Evolutionary conservation across 2,329 filamentous ascomycete genomes (phyloP).

Genomic region (Penicillium sclerotiorum): DNA sequence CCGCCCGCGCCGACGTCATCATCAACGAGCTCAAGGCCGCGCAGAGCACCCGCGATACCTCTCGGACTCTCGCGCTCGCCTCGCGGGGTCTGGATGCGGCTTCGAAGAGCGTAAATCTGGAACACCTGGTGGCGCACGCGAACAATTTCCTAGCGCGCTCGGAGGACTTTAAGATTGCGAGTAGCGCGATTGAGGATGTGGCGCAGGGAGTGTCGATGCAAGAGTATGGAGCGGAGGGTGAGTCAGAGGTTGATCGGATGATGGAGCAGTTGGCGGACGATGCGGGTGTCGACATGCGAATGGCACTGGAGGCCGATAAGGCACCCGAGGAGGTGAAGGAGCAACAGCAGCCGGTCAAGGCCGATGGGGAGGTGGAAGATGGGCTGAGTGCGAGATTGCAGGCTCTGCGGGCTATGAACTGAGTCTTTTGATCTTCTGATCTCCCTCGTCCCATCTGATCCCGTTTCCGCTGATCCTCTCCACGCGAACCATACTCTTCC

Average conservation of each 20-base stretch:
- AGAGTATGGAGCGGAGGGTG: slow-evolving; percentile 49
- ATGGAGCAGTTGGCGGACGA: slow-evolving; percentile 50
- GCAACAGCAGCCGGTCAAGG: slow-evolving; percentile 22
- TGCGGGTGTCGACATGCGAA: slow-evolving; percentile 46
- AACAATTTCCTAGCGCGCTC: slow-evolving; percentile 46
- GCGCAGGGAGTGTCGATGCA: slow-evolving; percentile 46
- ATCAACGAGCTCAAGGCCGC: slow-evolving; percentile 53
- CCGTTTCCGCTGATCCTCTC: too few species aligned
- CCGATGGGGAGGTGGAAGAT: slow-evolving; percentile 45
- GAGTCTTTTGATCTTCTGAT: slow-evolving; percentile 10
- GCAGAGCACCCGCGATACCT: slow-evolving; percentile 51
- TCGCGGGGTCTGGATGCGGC: slow-evolving; percentile 49
- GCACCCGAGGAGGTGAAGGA: slow-evolving; percentile 47
- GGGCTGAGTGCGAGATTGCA: slow-evolving; percentile 44
- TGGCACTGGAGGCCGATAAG: slow-evolving; percentile 41
- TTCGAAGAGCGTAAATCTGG: slow-evolving; percentile 49
- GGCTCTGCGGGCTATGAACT: slow-evolving; percentile 43
- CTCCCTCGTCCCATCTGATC: too few species aligned
- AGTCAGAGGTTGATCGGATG: slow-evolving; percentile 45
- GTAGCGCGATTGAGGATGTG: slow-evolving; percentile 45
- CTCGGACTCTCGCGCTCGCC: slow-evolving; percentile 47
- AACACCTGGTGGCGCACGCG: slow-evolving; percentile 45
- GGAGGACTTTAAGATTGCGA: slow-evolving; percentile 49
- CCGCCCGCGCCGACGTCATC: slow-evolving; percentile 52
- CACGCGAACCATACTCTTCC: too few species aligned